phyloP scores from a whole-genome alignment of 345 rosid species.

The Rubroshorea leprosula region DNA sequence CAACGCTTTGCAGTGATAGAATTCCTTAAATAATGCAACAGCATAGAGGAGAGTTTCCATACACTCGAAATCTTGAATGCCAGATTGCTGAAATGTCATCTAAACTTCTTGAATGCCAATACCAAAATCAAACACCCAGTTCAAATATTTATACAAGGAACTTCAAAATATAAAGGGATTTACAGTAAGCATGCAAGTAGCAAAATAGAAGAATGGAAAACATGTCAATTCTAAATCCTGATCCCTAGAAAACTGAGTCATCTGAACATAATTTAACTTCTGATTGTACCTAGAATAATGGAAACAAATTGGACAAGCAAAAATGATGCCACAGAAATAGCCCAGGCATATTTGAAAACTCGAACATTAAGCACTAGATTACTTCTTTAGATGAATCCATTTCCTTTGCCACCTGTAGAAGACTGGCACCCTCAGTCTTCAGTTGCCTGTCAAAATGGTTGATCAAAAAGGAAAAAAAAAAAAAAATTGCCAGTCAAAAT shows the following conservation, averaged over 20 bases:
- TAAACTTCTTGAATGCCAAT: neutral
- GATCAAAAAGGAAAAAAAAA: neutral
- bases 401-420: conserved; percentile 5
- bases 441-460: conserved; percentile 20
- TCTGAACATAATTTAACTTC: conserved; percentile 2
- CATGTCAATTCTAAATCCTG: conserved; percentile 7
- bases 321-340: conserved; percentile 4
- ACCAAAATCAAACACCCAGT: no score
- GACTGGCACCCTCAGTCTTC: conserved; percentile 8
- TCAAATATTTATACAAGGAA: conserved; percentile 6
- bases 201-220: neutral
- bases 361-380: conserved; percentile 3
- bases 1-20: no score
- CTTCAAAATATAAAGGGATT: conserved; percentile 11
- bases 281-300: conserved; percentile 4
- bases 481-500: no score
- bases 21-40: no score
- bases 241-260: conserved; percentile 14
- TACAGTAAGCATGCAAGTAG: conserved; percentile 4
- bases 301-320: conserved; percentile 13
- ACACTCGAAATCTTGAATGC: no score
- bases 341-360: conserved; percentile 9
- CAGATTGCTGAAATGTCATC: no score
- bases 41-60: no score
- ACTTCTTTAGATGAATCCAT: conserved; percentile 14